Conservation (phyloP, 164 flowering plant species). For the Taxillus chinensis region DNA sequence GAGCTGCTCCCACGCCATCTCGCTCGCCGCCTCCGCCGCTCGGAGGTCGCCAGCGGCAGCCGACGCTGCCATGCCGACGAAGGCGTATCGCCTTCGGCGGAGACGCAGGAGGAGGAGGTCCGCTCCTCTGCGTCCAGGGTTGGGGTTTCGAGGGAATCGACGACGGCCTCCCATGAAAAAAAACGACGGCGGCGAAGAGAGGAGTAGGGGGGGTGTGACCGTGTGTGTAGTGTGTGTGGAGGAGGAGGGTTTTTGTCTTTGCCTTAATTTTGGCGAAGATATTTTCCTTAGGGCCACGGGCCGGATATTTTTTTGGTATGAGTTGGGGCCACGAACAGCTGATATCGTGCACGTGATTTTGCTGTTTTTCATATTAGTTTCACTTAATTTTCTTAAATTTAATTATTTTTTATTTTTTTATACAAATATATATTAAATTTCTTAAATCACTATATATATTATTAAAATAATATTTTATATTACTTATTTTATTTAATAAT, state of each 20-base stretch:
- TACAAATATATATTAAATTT: too few species aligned
- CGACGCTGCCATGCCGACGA: slow-evolving; percentile 39
- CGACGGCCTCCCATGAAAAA: slow-evolving; percentile 9
- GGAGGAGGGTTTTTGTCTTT: too few species aligned
- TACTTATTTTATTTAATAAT: too few species aligned
- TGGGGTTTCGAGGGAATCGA: slow-evolving; percentile 37
- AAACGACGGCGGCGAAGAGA: slow-evolving; percentile 4
- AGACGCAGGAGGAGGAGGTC: slow-evolving; percentile 44
- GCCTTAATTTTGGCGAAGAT: not conserved
- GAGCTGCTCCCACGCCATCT: slow-evolving; percentile 99
- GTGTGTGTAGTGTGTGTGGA: too few species aligned
- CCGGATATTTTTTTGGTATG: too few species aligned
- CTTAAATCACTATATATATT: too few species aligned
- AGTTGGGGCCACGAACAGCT: too few species aligned
- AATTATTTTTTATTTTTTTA: too few species aligned
- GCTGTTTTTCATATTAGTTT: too few species aligned
- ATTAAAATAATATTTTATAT: too few species aligned
- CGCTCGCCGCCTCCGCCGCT: slow-evolving; percentile 85
- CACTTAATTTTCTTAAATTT: too few species aligned
- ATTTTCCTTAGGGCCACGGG: not conserved
- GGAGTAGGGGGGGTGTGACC: not conserved
- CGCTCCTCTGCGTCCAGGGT: slow-evolving; percentile 33
- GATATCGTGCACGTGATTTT: too few species aligned
- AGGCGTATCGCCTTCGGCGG: slow-evolving; percentile 74
- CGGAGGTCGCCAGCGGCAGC: slow-evolving; percentile 54